A percentile compares a stretch with the other conserved stretches of the same genome.
phyloP scores from a whole-genome alignment of 1,284 basidiomycete species.

The Ceratobasidium sp. region DNA sequence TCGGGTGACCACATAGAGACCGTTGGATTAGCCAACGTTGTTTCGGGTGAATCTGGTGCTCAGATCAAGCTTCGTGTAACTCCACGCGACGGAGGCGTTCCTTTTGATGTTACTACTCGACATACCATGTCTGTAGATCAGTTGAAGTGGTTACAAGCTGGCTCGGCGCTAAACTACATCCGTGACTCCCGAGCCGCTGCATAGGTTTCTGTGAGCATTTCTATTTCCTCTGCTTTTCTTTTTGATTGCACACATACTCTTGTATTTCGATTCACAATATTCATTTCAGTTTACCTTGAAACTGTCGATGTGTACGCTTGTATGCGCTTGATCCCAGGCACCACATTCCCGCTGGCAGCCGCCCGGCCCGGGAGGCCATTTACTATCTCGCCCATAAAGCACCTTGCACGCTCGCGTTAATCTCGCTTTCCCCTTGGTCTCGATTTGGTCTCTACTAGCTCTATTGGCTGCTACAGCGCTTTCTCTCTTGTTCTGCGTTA shows the following conservation, averaged over 20 bases:
- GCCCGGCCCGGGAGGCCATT: constrained; percentile 28
- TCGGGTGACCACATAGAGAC: constrained; percentile 77
- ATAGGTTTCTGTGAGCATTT: not conserved
- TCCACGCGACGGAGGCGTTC: constrained; percentile 64
- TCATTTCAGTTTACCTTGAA: not conserved
- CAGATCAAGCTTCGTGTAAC: constrained; percentile 74
- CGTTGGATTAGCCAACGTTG: constrained; percentile 61
- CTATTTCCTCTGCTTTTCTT: not conserved
- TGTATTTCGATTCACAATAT: not conserved
- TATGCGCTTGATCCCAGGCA: constrained; percentile 13
- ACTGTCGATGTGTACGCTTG: constrained; percentile 3
- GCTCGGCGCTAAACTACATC: constrained; percentile 87
- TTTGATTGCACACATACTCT: not conserved
- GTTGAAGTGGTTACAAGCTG: constrained; percentile 83
- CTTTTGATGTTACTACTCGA: constrained; percentile 72
- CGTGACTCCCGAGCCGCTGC: constrained; percentile 38
- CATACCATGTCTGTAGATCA: constrained; percentile 93
- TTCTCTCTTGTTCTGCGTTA: not conserved
- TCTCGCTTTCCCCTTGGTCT: not conserved
- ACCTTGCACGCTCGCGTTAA: not conserved
- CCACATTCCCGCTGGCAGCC: constrained; percentile 25
- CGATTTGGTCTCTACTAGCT: not conserved
- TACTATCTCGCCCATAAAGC: constrained; percentile 12
- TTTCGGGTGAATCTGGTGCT: constrained; percentile 58
- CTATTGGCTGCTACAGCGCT: not conserved